A percentile compares a stretch with the other conserved stretches of the same genome.
Conservation (phyloP, 2,329 filamentous ascomycete genomes). For the Paraphaeosphaeria minitans region DNA sequence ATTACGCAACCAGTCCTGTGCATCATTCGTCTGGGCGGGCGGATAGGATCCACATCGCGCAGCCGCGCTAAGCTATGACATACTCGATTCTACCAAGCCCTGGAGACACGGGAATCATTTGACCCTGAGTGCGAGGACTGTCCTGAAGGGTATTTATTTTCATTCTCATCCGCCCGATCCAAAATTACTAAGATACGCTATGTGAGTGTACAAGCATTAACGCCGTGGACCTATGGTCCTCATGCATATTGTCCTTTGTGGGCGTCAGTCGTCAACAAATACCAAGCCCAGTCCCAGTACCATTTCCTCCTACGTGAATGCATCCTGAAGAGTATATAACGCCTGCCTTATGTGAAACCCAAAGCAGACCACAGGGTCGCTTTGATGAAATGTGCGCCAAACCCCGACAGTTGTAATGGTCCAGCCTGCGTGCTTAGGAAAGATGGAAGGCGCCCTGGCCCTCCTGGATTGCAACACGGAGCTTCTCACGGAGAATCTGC, state of each 20-base stretch:
- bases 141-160: neutral
- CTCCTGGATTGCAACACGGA: constrained; percentile 87
- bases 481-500: constrained; percentile 75
- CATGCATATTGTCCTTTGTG: constrained; percentile 11
- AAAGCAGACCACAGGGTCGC: neutral
- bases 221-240: constrained; percentile 10
- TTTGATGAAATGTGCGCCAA: constrained; percentile 4
- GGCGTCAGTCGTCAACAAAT: constrained; percentile 6
- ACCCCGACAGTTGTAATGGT: constrained; percentile 4
- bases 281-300: neutral
- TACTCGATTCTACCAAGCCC: neutral
- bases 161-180: constrained; percentile 1
- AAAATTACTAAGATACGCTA: constrained; percentile 9
- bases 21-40: neutral
- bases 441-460: constrained; percentile 98
- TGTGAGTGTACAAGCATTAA: constrained; percentile 12
- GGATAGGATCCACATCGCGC: neutral
- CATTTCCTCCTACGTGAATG: constrained; percentile 8
- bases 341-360: neutral
- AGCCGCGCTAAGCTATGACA: constrained; percentile 6
- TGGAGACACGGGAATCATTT: neutral
- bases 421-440: constrained; percentile 60
- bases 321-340: constrained; percentile 4
- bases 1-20: constrained; percentile 1
- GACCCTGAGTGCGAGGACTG: neutral